Conservation (phyloP, 208 protist species). For the Wallacemonas sp. region DNA sequence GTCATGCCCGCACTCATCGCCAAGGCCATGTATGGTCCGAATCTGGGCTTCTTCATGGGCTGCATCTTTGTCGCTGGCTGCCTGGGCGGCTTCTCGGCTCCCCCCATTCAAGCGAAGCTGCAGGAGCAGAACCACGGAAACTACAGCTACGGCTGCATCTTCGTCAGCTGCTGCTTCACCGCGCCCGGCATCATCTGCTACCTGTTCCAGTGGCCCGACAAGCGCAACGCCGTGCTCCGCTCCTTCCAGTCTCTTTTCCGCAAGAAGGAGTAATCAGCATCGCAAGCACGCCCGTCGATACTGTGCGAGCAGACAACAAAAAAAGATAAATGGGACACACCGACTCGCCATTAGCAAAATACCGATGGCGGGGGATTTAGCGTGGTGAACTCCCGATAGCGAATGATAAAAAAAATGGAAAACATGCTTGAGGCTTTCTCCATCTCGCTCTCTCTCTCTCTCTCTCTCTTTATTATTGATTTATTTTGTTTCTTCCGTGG, state of each 20-base stretch:
- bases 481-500: constrained; percentile 3
- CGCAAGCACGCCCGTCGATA: background rate
- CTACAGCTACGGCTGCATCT: constrained; percentile 76
- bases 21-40: constrained; percentile 68
- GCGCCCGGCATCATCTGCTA: constrained; percentile 66
- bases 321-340: background rate
- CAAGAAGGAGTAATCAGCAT: background rate
- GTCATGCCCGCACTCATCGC: constrained; percentile 80
- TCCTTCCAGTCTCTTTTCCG: background rate
- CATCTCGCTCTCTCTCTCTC: background rate
- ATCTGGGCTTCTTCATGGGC: constrained; percentile 81
- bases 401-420: too few species aligned
- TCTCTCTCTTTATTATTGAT: constrained; percentile 3
- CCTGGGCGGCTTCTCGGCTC: constrained; percentile 74
- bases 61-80: constrained; percentile 67
- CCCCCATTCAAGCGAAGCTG: constrained; percentile 73
- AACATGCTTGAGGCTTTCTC: too few species aligned
- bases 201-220: constrained; percentile 54
- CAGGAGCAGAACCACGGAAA: constrained; percentile 63
- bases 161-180: constrained; percentile 72
- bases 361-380: too few species aligned
- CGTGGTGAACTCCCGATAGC: too few species aligned
- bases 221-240: constrained; percentile 36
- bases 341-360: too few species aligned
- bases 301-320: background rate